A percentile compares a stretch with the other conserved stretches of the same genome.
Evolutionary conservation across 768 basidiomycete species (phyloP).

Genomic region (Sistotremastrum suecicum): DNA sequence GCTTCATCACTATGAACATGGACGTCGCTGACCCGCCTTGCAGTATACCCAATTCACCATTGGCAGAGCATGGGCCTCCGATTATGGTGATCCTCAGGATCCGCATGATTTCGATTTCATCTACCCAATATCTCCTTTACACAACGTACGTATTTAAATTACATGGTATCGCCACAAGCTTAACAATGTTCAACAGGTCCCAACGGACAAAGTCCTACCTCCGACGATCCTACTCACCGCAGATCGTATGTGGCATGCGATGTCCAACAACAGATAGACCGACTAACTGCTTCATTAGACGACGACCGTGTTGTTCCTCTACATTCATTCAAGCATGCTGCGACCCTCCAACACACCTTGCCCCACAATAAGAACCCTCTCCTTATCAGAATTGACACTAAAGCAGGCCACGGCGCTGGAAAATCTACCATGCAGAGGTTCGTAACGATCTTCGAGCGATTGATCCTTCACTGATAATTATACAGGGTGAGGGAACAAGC

Average conservation of each 20-base stretch:
- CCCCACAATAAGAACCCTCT: slow-evolving; percentile 60
- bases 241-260: slow-evolving; percentile 34
- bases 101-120: slow-evolving; percentile 78
- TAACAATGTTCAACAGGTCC: too few species aligned
- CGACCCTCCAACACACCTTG: slow-evolving; percentile 54
- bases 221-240: slow-evolving; percentile 66
- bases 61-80: slow-evolving; percentile 64
- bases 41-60: slow-evolving; percentile 70
- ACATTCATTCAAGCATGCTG: slow-evolving; percentile 75
- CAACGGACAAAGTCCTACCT: slow-evolving; percentile 43
- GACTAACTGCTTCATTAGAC: slow-evolving; percentile 25
- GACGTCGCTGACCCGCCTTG: background rate
- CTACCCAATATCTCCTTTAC: slow-evolving; percentile 63
- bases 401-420: slow-evolving; percentile 70
- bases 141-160: too few species aligned
- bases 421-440: slow-evolving; percentile 62
- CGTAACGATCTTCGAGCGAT: slow-evolving; percentile 3
- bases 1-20: background rate
- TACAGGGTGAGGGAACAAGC: slow-evolving; percentile 59
- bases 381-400: slow-evolving; percentile 64
- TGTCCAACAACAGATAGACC: background rate
- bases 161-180: too few species aligned
- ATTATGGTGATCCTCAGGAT: slow-evolving; percentile 65
- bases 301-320: slow-evolving; percentile 80
- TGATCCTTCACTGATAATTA: background rate